Evolutionary conservation across 1,139 yeast species (phyloP), one percentile per base, ranked within the genome.

Genomic region (Cylindricascospora bacillispora): DNA sequence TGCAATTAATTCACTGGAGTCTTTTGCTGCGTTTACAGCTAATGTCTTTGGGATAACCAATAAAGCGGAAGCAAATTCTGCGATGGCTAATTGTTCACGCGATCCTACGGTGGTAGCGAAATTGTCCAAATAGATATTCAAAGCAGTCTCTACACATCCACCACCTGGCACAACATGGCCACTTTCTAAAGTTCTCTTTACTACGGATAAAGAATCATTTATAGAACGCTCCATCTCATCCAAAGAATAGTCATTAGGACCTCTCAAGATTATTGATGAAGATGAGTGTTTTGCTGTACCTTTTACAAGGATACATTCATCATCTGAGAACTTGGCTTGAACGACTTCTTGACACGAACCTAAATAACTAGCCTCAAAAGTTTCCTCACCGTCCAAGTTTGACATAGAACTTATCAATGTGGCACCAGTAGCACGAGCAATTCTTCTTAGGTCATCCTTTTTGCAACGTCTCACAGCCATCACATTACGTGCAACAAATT

Each of bases 391-490:
- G 56, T 89, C 98, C 57, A 92, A 67, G 53, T 92, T 89, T 35
- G 95, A 78, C 70, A 92, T 72, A 39, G 82, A 79, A 37, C 82
- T 67, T 29, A 92, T 70, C 49, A 92, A 63, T 3, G 95, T 81
- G 24, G 95, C 99, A 36, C 99, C 99, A 4, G 97, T 83, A 24
- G 98, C 98, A 52, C 95, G 73, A 7, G 98, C 97, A 47, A 92
- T 89, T 63, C 98, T 74, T 57, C 94, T 73, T 48, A 92, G 67
- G 57, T 92, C 99, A 58, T 89, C 98, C 56, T 85, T 86, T 60
- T 85, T 83, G 66, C 97, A 86, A 48, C 99, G 75, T 65, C 99
- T 78, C 25, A 92, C 98, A 11, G 93, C 98, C 89, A 92, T 85
- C 30, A 89, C 92, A 27, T 89, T 86, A 26, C 86, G 82, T 59